phyloP scores from a whole-genome alignment of 176 grass and related monocot species.

The Carex scoparia region DNA sequence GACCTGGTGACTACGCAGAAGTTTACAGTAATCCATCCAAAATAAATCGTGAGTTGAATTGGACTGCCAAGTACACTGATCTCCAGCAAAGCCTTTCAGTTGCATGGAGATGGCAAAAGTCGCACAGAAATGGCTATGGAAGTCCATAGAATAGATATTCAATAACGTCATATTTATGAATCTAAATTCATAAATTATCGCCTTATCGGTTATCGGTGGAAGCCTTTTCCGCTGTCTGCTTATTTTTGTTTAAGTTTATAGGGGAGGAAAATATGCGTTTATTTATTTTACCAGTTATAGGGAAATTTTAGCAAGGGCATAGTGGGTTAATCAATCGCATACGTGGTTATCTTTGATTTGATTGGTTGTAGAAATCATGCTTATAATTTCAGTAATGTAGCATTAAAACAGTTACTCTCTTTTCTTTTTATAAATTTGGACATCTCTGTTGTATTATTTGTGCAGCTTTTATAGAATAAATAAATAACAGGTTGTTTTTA shows the following conservation, averaged over 20 bases:
- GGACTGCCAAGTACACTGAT: slow-evolving; percentile 74
- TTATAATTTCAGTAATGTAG: slow-evolving; percentile 15
- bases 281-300: slow-evolving; percentile 17
- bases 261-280: slow-evolving; percentile 15
- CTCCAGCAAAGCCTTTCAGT: slow-evolving; percentile 70
- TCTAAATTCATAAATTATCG: slow-evolving; percentile 11
- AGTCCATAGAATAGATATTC: neutral
- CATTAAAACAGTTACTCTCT: slow-evolving; percentile 5
- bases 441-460: slow-evolving; percentile 26
- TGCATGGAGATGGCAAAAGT: slow-evolving; percentile 93
- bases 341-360: neutral
- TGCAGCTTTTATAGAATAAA: slow-evolving; percentile 28
- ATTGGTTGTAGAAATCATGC: slow-evolving; percentile 29
- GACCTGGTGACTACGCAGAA: slow-evolving; percentile 86
- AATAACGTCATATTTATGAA: slow-evolving; percentile 1
- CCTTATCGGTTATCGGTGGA: neutral
- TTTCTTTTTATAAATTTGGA: slow-evolving; percentile 2
- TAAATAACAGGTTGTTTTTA: neutral
- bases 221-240: slow-evolving; percentile 9
- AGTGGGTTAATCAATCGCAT: slow-evolving; percentile 4
- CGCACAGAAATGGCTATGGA: slow-evolving; percentile 58
- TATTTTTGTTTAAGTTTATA: slow-evolving; percentile 22
- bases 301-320: slow-evolving; percentile 22
- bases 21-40: slow-evolving; percentile 92
- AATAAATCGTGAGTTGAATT: slow-evolving; percentile 67